Evolutionary conservation across 2,329 filamentous ascomycete genomes (phyloP), one percentile per base, ranked within the genome.

Genomic region (Xylaria sp.): DNA sequence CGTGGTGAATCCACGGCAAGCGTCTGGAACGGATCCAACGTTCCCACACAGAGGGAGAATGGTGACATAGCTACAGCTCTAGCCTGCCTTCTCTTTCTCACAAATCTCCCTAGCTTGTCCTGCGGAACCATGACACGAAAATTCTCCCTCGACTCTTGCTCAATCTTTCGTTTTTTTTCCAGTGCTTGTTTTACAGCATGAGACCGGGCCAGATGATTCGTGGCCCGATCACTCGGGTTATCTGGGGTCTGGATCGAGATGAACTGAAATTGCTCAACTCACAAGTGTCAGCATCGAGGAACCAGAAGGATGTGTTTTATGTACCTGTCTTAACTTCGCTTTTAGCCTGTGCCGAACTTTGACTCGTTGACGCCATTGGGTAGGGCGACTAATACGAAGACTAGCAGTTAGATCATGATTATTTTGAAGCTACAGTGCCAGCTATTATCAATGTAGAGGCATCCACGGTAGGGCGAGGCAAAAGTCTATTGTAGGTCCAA

Each of bases 171-270:
- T 70, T 78, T 77, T 20, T 64, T 71, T 47, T 72, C 62, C 3
- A 78, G 72, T 9, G 65, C 77, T 39, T 67, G 73, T 55, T 66
- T 68, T 50, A 78, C 71, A 55, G 75, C 77, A 73, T 78, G 75
- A 2, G 76, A 78, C 38, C 73, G 72, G 22, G 74, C 75, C 39
- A 70, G 64, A 29, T 74, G 75, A 55, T 65, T 75, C 25, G 63
- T 60, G 20, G 17, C 67, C 7, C 20, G 63, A 33, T 76, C 70
- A 20, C 66, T 71, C 17, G 64, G 53, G 2, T 64, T 62, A 66
- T 69, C 59, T 66, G 73, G 67, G 63, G 47, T 61, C 45, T 72
- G 70, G 27, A 71, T 53, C 11, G 66, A 56, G 10, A 68, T 60
- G 31, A 68, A 68, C 11, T 47, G 54, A 20, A 66, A 68, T 22